These are phyloP conservation scores for Nicotiana otophora DNA, from an alignment of 257 asterid genomes.

Conservation along the genomic window DNA sequence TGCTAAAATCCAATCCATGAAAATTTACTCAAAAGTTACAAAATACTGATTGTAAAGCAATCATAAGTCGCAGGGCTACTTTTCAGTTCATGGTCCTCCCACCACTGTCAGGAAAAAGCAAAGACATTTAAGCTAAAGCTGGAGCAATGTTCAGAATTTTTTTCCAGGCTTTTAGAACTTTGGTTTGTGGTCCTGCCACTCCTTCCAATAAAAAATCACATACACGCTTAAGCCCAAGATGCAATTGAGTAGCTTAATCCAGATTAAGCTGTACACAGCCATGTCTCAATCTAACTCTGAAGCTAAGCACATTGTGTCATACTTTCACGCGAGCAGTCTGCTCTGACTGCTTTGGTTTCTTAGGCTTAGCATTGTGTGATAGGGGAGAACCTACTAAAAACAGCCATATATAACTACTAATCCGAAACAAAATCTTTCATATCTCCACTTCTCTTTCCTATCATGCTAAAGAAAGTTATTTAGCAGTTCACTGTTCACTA, in stretches of 20 bases:
- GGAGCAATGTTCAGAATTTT: not conserved
- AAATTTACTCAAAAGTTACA: not conserved
- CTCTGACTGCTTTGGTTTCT: not conserved
- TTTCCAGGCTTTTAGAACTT: not conserved
- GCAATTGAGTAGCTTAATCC: not conserved
- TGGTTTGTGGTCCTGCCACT: not conserved
- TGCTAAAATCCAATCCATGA: not conserved
- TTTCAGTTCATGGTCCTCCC: not conserved
- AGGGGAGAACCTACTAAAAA: constrained; percentile 7
- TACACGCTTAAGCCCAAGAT: not conserved
- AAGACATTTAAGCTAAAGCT: not conserved
- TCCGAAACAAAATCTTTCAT: not conserved
- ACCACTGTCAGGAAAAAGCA: not conserved
- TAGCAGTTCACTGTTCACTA: not conserved
- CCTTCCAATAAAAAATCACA: not conserved
- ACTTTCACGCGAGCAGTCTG: not conserved
- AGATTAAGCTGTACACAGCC: not conserved
- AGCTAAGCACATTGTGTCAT: not conserved
- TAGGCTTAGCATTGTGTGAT: too few species aligned
- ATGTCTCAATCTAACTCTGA: not conserved
- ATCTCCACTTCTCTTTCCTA: not conserved
- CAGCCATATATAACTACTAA: not conserved
- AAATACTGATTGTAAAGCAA: not conserved
- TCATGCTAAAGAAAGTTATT: not conserved
- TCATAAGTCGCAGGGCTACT: not conserved